phyloP scores from a whole-genome alignment of 2,329 filamentous ascomycete genomes.

The Verticillium tricorpus region DNA sequence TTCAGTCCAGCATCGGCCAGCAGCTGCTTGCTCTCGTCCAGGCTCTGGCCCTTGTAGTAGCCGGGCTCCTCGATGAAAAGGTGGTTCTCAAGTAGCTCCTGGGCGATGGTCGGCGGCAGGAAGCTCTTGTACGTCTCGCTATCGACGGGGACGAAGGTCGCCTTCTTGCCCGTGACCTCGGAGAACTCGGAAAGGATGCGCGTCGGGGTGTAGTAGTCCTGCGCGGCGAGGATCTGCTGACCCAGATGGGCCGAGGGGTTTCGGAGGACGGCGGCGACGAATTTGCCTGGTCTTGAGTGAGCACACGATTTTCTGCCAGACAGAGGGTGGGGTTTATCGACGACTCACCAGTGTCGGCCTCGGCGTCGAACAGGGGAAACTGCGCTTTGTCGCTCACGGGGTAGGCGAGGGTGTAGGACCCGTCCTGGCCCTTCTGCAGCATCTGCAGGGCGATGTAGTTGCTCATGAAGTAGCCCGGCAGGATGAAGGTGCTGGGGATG shows the following conservation, averaged over 20 bases:
- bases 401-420: conserved; percentile 17
- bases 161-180: conserved; percentile 6
- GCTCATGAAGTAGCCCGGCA: conserved; percentile 47
- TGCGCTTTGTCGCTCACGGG: conserved; percentile 19
- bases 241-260: conserved; percentile 4
- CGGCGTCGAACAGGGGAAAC: conserved; percentile 26
- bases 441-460: conserved; percentile 30
- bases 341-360: conserved; percentile 22
- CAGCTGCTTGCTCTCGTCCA: conserved; percentile 5
- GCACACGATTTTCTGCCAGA: not conserved
- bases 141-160: conserved; percentile 9
- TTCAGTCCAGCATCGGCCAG: conserved; percentile 3
- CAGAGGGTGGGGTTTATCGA: not conserved
- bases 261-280: conserved; percentile 5
- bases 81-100: conserved; percentile 19
- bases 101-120: conserved; percentile 14
- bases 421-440: conserved; percentile 20
- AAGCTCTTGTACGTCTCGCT: conserved; percentile 18
- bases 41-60: conserved; percentile 9
- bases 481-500: conserved; percentile 42
- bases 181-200: conserved; percentile 11
- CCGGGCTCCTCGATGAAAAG: conserved; percentile 15
- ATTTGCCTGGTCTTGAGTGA: conserved; percentile 7
- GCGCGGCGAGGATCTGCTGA: conserved; percentile 11
- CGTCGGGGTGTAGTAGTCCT: conserved; percentile 10